A percentile compares a stretch with the other conserved stretches of the same genome.
phyloP scores from a whole-genome alignment of 139 green algal species.

The Haematococcus sp. region DNA sequence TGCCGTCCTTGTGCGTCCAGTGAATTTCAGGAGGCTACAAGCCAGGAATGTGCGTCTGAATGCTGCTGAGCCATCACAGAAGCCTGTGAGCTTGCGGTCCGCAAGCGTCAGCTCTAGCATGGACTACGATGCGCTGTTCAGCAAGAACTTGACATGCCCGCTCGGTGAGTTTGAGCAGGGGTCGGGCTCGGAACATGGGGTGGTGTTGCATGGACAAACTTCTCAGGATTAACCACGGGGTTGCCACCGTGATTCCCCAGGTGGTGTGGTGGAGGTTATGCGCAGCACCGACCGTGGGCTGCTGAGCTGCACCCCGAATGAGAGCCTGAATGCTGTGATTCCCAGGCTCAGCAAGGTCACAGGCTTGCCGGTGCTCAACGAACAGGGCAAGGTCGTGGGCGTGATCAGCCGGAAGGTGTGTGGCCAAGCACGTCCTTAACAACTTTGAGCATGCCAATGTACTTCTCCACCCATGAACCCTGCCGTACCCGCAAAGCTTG shows the following conservation, averaged over 20 bases:
- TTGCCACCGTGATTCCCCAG: not conserved
- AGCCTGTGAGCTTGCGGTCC: too few species aligned
- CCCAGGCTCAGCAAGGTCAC: conserved; percentile 44
- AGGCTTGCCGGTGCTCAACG: conserved; percentile 64
- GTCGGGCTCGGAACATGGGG: too few species aligned
- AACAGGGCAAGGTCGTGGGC: conserved; percentile 47
- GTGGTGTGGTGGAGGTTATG: conserved; percentile 33
- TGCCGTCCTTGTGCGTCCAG: not conserved
- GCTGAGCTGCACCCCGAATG: conserved; percentile 26
- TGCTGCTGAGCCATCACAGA: not conserved
- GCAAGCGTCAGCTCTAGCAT: not conserved
- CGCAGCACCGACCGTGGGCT: conserved; percentile 23
- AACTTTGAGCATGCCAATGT: not conserved
- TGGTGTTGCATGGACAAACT: too few species aligned
- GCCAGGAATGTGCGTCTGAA: not conserved
- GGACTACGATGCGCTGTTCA: conserved; percentile 3
- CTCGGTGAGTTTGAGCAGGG: not conserved
- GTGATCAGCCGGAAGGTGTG: conserved; percentile 65
- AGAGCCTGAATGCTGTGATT: conserved; percentile 28
- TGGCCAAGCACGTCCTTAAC: not conserved
- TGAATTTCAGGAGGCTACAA: not conserved
- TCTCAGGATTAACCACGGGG: too few species aligned
- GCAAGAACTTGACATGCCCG: not conserved
- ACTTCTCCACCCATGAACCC: not conserved
- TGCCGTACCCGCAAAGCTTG: not conserved